Evolutionary conservation across 495 filamentous ascomycete genomes (phyloP), one percentile per base, ranked within the genome.

Genomic region (Penicillium robsamsonii): DNA sequence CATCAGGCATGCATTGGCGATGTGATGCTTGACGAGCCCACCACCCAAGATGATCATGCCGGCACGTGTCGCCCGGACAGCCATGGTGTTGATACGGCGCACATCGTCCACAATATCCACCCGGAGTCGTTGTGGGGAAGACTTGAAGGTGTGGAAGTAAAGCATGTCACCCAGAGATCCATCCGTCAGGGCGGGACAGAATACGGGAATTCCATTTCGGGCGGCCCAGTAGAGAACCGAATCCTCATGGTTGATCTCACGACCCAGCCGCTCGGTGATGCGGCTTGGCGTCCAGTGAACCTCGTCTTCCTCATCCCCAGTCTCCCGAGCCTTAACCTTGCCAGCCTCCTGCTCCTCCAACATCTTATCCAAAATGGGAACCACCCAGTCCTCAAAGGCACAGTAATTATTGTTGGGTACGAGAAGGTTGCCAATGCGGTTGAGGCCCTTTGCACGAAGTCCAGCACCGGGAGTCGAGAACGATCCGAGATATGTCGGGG

Each of bases 321-420:
- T 75, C 58, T 74, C 61, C 33, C 56, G 67, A 6, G 74, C 69
- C 48, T 73, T 75, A 22, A 63, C 65, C 57, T 80, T 81, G 58
- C 81, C 85, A 1, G 83, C 84, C 70, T 97, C 91, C 70, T 97
- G 95, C 72, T 97, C 95, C 54, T 85, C 88, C 4, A 97, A 81
- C 90, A 97, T 93, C 49, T 75, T 76, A 68, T 97, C 90, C 24
- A 98, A 75, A 58, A 97, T 91, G 1, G 95, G 94, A 24, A 96
- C 78, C 12, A 98, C 75, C 94, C 94, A 97, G 79, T 98, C 95
- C 66, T 98, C 93, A 60, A 98, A 97, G 6, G 87, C 83, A 72
- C 92, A 96, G 73, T 97, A 97, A 73, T 98, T 98, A 65, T 82
- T 87, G 67, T 97, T 98, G 2, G 94, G 95, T 3, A 98, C 94